These are phyloP conservation scores for Metarhizium brunneum DNA, from an alignment of 2,329 filamentous ascomycete species.

Conservation along the genomic window DNA sequence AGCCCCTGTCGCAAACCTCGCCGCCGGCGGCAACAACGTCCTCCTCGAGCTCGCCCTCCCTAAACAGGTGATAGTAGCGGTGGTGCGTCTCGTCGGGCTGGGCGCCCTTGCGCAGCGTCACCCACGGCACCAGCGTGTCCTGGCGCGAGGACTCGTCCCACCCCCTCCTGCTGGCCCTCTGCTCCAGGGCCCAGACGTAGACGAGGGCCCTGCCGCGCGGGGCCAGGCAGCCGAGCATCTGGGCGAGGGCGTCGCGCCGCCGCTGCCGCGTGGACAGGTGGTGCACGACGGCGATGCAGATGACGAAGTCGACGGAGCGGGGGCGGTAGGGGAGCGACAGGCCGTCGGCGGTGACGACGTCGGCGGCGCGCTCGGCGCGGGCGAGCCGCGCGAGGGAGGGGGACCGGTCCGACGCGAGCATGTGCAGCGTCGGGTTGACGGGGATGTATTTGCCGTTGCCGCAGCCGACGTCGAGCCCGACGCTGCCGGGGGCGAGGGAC, in stretches of 20 bases:
- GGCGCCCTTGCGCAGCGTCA: conserved; percentile 42
- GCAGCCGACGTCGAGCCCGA: conserved; percentile 88
- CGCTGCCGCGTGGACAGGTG: conserved; percentile 75
- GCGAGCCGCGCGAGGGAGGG: conserved; percentile 45
- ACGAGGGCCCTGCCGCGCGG: conserved; percentile 62
- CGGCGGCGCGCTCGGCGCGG: conserved; percentile 38
- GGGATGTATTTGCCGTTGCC: conserved; percentile 93
- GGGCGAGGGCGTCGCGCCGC: conserved; percentile 61
- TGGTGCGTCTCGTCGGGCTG: conserved; percentile 55
- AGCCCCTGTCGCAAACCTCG: conserved; percentile 66
- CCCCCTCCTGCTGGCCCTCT: conserved; percentile 73
- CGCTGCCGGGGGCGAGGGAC: conserved; percentile 53
- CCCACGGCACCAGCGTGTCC: conserved; percentile 95
- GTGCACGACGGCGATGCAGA: conserved; percentile 90
- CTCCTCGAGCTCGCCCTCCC: conserved; percentile 74
- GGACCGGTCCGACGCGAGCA: conserved; percentile 79
- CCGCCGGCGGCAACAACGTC: conserved; percentile 71
- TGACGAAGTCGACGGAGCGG: conserved; percentile 63
- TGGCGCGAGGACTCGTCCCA: conserved; percentile 80
- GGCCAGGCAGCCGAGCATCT: conserved; percentile 59
- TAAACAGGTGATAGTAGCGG: conserved; percentile 91
- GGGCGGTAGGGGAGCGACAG: conserved; percentile 70
- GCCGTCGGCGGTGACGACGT: conserved; percentile 71
- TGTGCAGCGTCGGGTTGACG: conserved; percentile 68
- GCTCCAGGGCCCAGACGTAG: conserved; percentile 95